Evolutionary conservation across 179 eudicot species (phyloP).

Genomic region (Beta macrorhiza): DNA sequence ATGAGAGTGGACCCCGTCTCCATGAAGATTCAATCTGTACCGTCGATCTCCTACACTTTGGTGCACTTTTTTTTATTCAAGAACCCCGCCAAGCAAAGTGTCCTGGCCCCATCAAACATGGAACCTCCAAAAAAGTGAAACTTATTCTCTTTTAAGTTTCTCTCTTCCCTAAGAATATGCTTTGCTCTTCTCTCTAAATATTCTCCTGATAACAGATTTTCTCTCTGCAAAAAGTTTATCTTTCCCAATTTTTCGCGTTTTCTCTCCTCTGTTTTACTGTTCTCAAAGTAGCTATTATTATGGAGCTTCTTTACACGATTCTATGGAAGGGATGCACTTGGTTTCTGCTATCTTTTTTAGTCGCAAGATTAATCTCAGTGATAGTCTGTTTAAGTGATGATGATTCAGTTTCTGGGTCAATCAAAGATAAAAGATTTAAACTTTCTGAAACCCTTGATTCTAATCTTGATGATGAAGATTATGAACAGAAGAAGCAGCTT

Average conservation of each 20-base stretch:
- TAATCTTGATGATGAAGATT: neutral
- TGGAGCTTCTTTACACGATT: constrained; percentile 46
- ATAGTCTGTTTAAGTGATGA: constrained; percentile 25
- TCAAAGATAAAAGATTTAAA: neutral
- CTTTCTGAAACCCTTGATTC: constrained; percentile 11
- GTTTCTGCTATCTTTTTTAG: constrained; percentile 33
- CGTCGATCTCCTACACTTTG: neutral
- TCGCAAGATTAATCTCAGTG: constrained; percentile 39
- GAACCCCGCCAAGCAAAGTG: neutral
- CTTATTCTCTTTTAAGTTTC: neutral
- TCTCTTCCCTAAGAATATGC: constrained; percentile 45
- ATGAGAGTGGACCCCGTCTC: neutral
- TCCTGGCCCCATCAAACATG: neutral
- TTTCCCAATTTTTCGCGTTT: constrained; percentile 5
- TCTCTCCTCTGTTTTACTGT: neutral
- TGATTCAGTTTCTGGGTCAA: constrained; percentile 3
- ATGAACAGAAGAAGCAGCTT: too few relatives aligned
- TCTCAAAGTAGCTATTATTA: neutral
- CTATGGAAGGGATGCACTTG: constrained; percentile 36
- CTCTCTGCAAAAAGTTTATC: too few relatives aligned
- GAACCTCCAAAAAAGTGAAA: neutral
- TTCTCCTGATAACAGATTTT: constrained; percentile 1
- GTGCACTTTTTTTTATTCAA: neutral
- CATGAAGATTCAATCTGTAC: neutral
- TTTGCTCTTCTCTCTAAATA: constrained; percentile 37